Conservation (phyloP, 495 filamentous ascomycete genomes). For the Podospora pseudoanserina region DNA sequence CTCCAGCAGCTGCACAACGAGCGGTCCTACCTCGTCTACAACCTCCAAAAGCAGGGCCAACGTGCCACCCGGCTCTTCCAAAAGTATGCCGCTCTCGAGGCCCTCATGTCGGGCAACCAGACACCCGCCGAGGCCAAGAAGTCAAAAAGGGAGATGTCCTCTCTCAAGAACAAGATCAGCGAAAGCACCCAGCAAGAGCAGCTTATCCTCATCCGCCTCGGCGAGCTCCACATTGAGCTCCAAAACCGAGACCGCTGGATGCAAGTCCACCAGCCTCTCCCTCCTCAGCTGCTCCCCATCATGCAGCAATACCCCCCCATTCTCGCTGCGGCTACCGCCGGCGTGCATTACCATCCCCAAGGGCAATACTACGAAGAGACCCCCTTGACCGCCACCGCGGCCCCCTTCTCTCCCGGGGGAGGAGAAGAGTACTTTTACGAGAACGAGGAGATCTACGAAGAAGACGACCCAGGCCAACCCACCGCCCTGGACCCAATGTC, state of each 20-base stretch:
- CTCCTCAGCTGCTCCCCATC: slow-evolving; percentile 1
- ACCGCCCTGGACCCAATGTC: slow-evolving; percentile 4
- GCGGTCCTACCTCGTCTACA: slow-evolving; percentile 36
- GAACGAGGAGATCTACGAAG: neutral
- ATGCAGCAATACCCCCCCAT: slow-evolving; percentile 4
- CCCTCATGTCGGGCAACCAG: slow-evolving; percentile 12
- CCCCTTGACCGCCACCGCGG: neutral
- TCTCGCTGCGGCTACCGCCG: neutral
- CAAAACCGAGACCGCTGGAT: slow-evolving; percentile 37
- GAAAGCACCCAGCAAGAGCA: slow-evolving; percentile 41
- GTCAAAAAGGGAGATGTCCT: slow-evolving; percentile 14
- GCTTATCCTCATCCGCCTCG: slow-evolving; percentile 36
- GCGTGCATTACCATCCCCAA: neutral
- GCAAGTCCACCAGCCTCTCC: slow-evolving; percentile 26
- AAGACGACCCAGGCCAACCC: neutral
- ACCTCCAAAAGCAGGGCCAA: slow-evolving; percentile 36
- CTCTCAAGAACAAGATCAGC: slow-evolving; percentile 26
- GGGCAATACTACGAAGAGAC: neutral
- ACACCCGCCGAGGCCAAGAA: slow-evolving; percentile 14
- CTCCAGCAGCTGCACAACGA: slow-evolving; percentile 40
- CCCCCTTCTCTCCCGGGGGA: neutral
- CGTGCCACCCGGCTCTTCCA: slow-evolving; percentile 32
- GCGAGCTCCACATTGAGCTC: slow-evolving; percentile 45
- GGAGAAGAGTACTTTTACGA: neutral
- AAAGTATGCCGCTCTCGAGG: slow-evolving; percentile 30